phyloP scores from a whole-genome alignment of 768 basidiomycete genomes.

The Suillus brevipes region DNA sequence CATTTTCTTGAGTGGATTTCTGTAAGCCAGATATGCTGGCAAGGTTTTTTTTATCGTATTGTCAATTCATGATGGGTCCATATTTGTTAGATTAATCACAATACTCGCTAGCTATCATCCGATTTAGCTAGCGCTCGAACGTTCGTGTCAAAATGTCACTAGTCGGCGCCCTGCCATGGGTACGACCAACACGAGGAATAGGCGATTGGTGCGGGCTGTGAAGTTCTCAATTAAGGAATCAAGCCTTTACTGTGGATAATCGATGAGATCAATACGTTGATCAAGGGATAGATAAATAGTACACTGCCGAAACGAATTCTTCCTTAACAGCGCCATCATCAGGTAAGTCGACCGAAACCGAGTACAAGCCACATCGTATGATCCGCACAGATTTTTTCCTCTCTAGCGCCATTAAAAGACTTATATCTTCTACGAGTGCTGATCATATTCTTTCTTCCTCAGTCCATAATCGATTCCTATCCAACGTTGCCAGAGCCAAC shows the following conservation, averaged over 20 bases:
- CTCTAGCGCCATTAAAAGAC: conserved; percentile 18
- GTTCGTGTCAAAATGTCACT: conserved; percentile 23
- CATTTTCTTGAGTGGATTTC: conserved; percentile 10
- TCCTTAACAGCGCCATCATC: conserved; percentile 11
- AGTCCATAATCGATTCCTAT: conserved; percentile 12
- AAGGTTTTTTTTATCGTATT: conserved; percentile 26
- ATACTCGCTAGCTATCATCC: conserved; percentile 3
- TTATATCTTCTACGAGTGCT: conserved; percentile 16
- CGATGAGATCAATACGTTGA: background rate
- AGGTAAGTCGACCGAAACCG: conserved; percentile 21
- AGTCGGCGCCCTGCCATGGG: background rate
- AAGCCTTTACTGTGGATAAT: background rate
- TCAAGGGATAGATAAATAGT: conserved; percentile 5
- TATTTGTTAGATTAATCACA: conserved; percentile 13
- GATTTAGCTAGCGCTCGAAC: conserved; percentile 16
- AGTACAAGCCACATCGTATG: conserved; percentile 10
- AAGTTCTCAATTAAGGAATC: background rate
- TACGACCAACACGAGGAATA: background rate
- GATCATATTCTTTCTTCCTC: conserved; percentile 11
- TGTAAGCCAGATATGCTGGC: conserved; percentile 16
- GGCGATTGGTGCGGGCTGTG: conserved; percentile 14
- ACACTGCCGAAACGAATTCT: background rate
- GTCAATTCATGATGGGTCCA: conserved; percentile 19
- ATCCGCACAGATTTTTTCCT: conserved; percentile 11
- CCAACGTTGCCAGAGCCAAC: conserved; percentile 11